These are phyloP conservation scores for Neoboletus brunneissimus DNA, from an alignment of 768 basidiomycete genomes.

Conservation along the genomic window DNA sequence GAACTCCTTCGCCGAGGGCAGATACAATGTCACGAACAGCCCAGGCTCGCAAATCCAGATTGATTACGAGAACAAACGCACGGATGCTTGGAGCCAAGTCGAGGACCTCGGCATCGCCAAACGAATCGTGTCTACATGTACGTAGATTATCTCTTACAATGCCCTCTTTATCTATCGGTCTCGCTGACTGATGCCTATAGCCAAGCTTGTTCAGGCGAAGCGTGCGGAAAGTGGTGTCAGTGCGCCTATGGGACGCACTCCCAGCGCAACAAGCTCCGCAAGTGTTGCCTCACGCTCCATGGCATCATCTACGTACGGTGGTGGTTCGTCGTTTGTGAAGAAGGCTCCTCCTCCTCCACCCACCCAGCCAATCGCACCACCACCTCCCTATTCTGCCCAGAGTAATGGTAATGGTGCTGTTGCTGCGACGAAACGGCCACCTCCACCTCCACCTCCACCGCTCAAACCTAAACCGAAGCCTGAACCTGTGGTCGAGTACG, in stretches of 20 bases:
- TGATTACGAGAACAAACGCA: conserved; percentile 79
- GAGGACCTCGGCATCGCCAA: conserved; percentile 82
- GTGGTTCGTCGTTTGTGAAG: conserved; percentile 37
- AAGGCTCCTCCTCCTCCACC: conserved; percentile 41
- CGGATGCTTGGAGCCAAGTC: conserved; percentile 75
- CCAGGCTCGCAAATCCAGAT: conserved; percentile 66
- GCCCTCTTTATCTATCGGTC: neutral
- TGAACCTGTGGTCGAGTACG: conserved; percentile 63
- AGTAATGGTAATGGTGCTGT: conserved; percentile 22
- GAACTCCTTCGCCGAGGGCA: conserved; percentile 77
- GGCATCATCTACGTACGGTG: conserved; percentile 21
- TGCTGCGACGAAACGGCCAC: conserved; percentile 64
- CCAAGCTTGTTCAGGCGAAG: conserved; percentile 63
- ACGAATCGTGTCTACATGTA: conserved; percentile 82
- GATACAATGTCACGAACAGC: conserved; percentile 68
- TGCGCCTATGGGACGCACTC: conserved; percentile 36
- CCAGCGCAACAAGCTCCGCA: conserved; percentile 29
- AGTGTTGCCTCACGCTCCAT: conserved; percentile 25
- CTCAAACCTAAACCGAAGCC: conserved; percentile 85
- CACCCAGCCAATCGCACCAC: conserved; percentile 39
- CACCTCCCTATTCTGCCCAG: conserved; percentile 35
- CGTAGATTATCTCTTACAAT: conserved; percentile 30
- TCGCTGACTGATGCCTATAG: conserved; percentile 36
- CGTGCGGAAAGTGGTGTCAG: conserved; percentile 34
- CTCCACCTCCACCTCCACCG: conserved; percentile 92